Base-by-base conservation (phyloP, 2,329 filamentous ascomycete species). In the Colletotrichum simmondsii region DNA sequence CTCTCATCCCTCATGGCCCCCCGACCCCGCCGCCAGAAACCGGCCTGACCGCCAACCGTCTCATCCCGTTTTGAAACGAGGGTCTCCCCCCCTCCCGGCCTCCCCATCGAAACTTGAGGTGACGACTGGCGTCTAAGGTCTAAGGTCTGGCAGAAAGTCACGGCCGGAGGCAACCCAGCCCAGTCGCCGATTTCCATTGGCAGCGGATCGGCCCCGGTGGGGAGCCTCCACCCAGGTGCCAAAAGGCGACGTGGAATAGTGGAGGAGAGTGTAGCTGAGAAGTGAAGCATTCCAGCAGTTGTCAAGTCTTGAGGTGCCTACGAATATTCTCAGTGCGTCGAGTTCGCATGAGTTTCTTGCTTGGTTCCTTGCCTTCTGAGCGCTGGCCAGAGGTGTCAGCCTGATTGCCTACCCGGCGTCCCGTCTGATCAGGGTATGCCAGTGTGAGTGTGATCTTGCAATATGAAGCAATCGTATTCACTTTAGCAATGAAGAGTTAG, bases 11-110 rank as follows among this genome's bases (percentile, higher is more conserved):
- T 0, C 30, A 32, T 11, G 30, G 30, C 10, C 30, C 37, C 37
- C 7, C 26, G 14, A 32, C 19, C 65, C 58, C 54, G 30, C 26
- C 19, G 58, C 58, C 54, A 26, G 64, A 19, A 62, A 30, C 42
- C 64, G 60, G 70, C 60, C 46, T 70, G 70, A 70, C 70, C 70
- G 70, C 70, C 46, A 64, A 72, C 70, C 70, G 60, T 72, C 65
- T 70, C 70, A 70, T 65, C 42, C 70, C 70, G 70, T 64, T 70
- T 65, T 70, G 70, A 70, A 72, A 72, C 70, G 60, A 57, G 60
- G 56, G 42, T 10, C 3, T 14, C 37, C 37, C 37, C 35, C 37
- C 37, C 37, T 7, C 42, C 66, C 1, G 32, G 32, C 32, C 32
- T 35, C 54, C 68, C 67, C 66, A 73, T 71, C 60, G 30, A 54